Base-by-base conservation (phyloP, 331 rosid species). In the Phaseolus coccineus region DNA sequence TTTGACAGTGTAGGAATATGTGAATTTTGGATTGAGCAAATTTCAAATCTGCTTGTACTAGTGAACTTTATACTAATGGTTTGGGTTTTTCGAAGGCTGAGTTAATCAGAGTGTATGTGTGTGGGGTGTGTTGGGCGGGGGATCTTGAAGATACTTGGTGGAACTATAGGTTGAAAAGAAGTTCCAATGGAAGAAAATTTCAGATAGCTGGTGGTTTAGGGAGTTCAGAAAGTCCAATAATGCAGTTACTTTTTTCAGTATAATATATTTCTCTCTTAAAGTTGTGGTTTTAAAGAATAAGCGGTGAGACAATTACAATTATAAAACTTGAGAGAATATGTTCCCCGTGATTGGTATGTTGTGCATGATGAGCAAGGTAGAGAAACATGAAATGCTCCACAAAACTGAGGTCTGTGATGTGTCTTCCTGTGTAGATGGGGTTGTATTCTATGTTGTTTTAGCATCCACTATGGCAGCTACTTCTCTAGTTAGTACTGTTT, bases 381-480 rank as follows among this genome's bases (percentile, higher is more conserved):
- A 62, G 33, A n/a, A 53, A 46, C 69, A 46, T 70, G 33, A 62
- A 55, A 48, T 61, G 37, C 9, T 79, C 72, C 46, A n/a, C 30
- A 15, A 12, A 61, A 59, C 12, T 35, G 53, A 30, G 59, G 70
- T 59, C 51, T 35, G 37, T 22, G 39, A 22, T 42, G 57, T 47
- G 39, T 47, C 39, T 22, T 31, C 6, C 44, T 13, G 30, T 58
- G 46, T 58, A 69, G 31, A 58, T 0, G 5, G 12, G 22, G n/a
- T 2, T 37, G 42, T 56, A 39, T 13, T 39, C 13, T 12, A 25
- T 55, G 66, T 13, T 58, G 39, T 42, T 44, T 40, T 24, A 12
- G 40, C 16, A 39, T 28, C 69, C 53, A 33, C 39, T 3, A 5
- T 5, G 39, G 6, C 39, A 35, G 4, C 39, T 35, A 35, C 4